Conservation (phyloP, 2,329 filamentous ascomycete genomes). For the Trichophyton simii region DNA sequence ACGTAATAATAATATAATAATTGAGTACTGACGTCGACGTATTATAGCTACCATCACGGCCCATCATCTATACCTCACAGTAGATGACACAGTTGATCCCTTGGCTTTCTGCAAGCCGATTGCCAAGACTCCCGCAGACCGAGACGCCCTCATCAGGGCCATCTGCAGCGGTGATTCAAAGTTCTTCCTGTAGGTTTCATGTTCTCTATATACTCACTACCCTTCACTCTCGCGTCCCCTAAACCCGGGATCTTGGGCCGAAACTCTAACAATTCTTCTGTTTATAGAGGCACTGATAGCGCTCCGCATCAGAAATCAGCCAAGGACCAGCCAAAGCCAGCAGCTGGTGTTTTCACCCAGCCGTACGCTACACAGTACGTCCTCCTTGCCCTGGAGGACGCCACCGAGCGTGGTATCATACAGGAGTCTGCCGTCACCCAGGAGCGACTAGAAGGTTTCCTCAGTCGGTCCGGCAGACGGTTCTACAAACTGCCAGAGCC, state of each 20-base stretch:
- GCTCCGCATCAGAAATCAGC: constrained; percentile 51
- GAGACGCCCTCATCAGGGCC: constrained; percentile 57
- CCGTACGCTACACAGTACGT: constrained; percentile 47
- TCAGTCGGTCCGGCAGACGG: constrained; percentile 43
- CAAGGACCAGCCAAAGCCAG: constrained; percentile 33
- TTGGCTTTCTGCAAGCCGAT: constrained; percentile 72
- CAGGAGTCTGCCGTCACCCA: constrained; percentile 42
- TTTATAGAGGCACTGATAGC: constrained; percentile 42
- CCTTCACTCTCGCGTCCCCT: too few species aligned
- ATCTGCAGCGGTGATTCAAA: constrained; percentile 40
- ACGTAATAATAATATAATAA: too few species aligned
- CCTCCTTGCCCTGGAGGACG: constrained; percentile 46
- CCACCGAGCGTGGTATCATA: constrained; percentile 41
- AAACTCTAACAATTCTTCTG: background rate
- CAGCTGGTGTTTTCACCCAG: constrained; percentile 52
- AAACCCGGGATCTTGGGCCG: background rate
- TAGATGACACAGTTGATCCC: constrained; percentile 59
- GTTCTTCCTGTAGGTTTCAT: constrained; percentile 45
- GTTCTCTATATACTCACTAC: background rate
- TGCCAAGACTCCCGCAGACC: constrained; percentile 58
- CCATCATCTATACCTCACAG: constrained; percentile 70
- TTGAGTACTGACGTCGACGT: background rate
- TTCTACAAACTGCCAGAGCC: constrained; percentile 46
- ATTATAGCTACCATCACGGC: constrained; percentile 56
- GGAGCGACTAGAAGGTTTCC: constrained; percentile 46